Conservation (phyloP, 2,329 filamentous ascomycete species). For the Xylariaceae sp. region DNA sequence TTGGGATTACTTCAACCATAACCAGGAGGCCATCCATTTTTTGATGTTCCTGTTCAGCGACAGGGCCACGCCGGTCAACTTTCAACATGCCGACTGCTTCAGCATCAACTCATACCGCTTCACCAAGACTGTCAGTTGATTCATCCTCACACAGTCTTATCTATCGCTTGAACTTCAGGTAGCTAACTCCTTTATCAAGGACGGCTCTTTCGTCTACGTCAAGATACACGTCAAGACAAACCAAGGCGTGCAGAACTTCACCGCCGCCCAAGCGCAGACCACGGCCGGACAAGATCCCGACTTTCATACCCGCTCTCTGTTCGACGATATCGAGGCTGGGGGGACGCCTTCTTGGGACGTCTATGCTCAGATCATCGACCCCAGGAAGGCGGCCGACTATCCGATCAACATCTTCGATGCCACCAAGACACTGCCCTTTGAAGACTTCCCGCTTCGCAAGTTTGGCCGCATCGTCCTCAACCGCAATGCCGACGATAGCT, state of each 20-base stretch:
- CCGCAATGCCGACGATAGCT: constrained; percentile 34
- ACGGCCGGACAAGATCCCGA: constrained; percentile 46
- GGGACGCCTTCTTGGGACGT: constrained; percentile 47
- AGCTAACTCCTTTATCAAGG: constrained; percentile 29
- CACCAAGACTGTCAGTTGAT: constrained; percentile 28
- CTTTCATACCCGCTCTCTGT: constrained; percentile 31
- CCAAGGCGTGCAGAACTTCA: constrained; percentile 40
- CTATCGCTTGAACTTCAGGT: constrained; percentile 34
- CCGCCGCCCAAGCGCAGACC: constrained; percentile 32
- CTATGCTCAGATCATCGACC: constrained; percentile 49
- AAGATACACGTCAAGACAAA: constrained; percentile 43
- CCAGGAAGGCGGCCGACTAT: constrained; percentile 43
- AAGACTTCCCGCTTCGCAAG: constrained; percentile 41
- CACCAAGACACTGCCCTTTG: constrained; percentile 50
- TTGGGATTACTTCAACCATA: constrained; percentile 30
- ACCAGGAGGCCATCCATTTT: constrained; percentile 45
- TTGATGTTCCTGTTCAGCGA: constrained; percentile 48
- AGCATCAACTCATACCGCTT: constrained; percentile 45
- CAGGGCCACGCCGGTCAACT: constrained; percentile 42
- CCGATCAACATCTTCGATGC: constrained; percentile 50
- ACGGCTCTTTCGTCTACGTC: constrained; percentile 14
- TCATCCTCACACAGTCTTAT: constrained; percentile 18
- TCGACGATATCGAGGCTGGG: constrained; percentile 40
- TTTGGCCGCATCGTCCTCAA: constrained; percentile 49
- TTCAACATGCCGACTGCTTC: constrained; percentile 42